These are phyloP conservation scores for Zygoascus biomembranicola DNA, from an alignment of 805 yeast species.

Conservation along the genomic window DNA sequence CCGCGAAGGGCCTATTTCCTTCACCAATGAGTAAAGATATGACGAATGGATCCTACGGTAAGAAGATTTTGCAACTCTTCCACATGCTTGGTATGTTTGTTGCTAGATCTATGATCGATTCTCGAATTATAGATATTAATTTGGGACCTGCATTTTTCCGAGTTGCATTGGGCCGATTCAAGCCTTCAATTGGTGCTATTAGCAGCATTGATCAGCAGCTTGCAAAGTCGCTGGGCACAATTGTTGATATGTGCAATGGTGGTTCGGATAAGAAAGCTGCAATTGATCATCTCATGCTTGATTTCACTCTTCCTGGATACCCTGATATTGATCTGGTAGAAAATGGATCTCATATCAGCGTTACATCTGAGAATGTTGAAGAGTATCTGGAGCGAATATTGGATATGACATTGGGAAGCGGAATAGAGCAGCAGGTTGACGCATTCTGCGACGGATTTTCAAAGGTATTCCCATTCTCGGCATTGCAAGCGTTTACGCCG, in stretches of 20 bases:
- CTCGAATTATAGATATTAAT: conserved; percentile 76
- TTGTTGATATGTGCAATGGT: neutral
- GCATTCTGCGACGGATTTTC: conserved; percentile 77
- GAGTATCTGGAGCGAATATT: conserved; percentile 49
- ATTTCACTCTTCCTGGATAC: conserved; percentile 73
- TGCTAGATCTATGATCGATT: conserved; percentile 80
- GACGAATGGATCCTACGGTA: conserved; percentile 29
- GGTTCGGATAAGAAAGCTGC: conserved; percentile 22
- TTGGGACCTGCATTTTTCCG: conserved; percentile 67
- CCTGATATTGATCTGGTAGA: conserved; percentile 48
- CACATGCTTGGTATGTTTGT: conserved; percentile 69
- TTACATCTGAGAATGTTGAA: conserved; percentile 47
- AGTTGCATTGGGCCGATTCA: conserved; percentile 26
- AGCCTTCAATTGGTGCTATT: conserved; percentile 33
- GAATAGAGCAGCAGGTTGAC: conserved; percentile 55
- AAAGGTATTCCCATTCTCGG: conserved; percentile 67
- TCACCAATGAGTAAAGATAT: conserved; percentile 38
- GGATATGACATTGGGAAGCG: conserved; percentile 52
- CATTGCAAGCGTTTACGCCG: conserved; percentile 64
- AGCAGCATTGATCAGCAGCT: conserved; percentile 48
- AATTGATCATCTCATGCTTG: conserved; percentile 50
- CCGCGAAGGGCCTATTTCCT: conserved; percentile 63
- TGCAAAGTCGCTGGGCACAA: conserved; percentile 45
- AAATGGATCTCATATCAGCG: conserved; percentile 44
- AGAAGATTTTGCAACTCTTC: conserved; percentile 45